Conservation (phyloP, 345 rosid genomes). For the Lepidium sativum region DNA sequence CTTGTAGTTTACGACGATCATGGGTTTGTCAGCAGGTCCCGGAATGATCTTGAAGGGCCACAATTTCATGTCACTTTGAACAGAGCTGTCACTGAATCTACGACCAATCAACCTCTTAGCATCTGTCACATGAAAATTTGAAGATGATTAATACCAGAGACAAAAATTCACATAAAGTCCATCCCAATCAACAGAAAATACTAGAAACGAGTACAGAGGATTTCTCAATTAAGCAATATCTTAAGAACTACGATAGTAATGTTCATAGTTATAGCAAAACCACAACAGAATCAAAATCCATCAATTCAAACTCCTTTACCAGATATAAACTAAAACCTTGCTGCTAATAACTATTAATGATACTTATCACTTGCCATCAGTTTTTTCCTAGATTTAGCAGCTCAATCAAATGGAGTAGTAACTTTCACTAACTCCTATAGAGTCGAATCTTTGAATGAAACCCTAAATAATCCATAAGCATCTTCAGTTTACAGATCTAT, state of each 20-base stretch:
- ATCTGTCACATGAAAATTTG: conserved; percentile 27
- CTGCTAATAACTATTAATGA: background rate
- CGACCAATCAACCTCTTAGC: conserved; percentile 75
- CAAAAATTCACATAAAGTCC: background rate
- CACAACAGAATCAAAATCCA: background rate
- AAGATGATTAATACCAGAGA: background rate
- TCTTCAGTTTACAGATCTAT: background rate
- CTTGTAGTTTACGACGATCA: conserved; percentile 52
- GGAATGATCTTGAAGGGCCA: conserved; percentile 63
- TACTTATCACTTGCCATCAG: background rate
- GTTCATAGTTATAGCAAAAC: background rate
- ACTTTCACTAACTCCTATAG: background rate
- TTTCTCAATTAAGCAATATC: background rate
- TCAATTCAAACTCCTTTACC: background rate
- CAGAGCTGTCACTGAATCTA: conserved; percentile 50
- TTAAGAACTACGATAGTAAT: too few species aligned
- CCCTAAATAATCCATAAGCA: background rate
- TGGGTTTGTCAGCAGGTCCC: conserved; percentile 58
- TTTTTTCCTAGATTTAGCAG: background rate
- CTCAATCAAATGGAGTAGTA: background rate
- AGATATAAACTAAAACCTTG: background rate
- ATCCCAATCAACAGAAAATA: too few species aligned
- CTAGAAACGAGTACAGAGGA: background rate
- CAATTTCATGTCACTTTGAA: conserved; percentile 52
- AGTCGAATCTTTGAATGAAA: background rate